A percentile compares a stretch with the other conserved stretches of the same genome.
phyloP scores from a whole-genome alignment of 371 early-diverging fungal species.

The Rhizopus microsporus region DNA sequence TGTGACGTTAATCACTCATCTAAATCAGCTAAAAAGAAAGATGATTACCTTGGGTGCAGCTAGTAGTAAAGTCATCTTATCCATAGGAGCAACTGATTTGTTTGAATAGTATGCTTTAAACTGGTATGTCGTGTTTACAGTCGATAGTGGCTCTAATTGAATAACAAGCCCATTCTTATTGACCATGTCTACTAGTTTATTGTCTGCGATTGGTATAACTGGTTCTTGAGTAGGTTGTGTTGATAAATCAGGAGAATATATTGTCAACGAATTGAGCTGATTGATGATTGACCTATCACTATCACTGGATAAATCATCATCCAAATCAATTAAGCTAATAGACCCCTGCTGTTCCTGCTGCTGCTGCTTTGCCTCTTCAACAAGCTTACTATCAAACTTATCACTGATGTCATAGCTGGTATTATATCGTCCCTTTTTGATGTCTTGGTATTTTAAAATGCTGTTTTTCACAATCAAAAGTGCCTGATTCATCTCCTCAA shows the following conservation, averaged over 20 bases:
- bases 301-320: slow-evolving; percentile 35
- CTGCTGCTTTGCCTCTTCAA: slow-evolving; percentile 12
- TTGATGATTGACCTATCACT: not conserved
- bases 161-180: slow-evolving; percentile 67
- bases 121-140: slow-evolving; percentile 19
- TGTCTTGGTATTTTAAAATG: slow-evolving; percentile 72
- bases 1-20: not conserved
- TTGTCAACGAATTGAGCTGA: slow-evolving; percentile 14
- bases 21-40: not conserved
- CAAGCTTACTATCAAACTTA: slow-evolving; percentile 15
- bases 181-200: slow-evolving; percentile 45
- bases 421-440: slow-evolving; percentile 61
- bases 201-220: not conserved
- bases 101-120: slow-evolving; percentile 54
- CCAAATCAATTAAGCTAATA: slow-evolving; percentile 66
- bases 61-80: slow-evolving; percentile 46
- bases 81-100: slow-evolving; percentile 52
- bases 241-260: not conserved
- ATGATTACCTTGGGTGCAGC: slow-evolving; percentile 54
- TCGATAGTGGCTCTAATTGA: slow-evolving; percentile 37
- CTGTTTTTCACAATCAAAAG: slow-evolving; percentile 86
- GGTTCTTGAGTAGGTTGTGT: not conserved
- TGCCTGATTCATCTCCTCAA: slow-evolving; percentile 75
- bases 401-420: slow-evolving; percentile 40
- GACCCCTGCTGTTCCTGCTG: slow-evolving; percentile 8